phyloP scores from a whole-genome alignment of 2,329 filamentous ascomycete genomes.

The Talaromyces sp. region DNA sequence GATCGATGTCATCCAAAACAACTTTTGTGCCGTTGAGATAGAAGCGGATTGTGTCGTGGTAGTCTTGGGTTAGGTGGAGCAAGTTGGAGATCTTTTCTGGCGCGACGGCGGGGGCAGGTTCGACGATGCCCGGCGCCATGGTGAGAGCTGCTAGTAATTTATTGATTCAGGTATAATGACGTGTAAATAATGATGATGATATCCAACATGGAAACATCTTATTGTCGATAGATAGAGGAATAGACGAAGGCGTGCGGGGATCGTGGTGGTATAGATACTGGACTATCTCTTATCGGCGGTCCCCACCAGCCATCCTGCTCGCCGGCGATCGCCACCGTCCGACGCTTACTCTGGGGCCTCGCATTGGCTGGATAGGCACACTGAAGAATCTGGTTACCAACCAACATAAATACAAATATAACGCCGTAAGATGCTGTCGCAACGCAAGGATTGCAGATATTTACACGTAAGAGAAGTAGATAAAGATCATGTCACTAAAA shows the following conservation, averaged over 20 bases:
- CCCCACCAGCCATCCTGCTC: conserved; percentile 1
- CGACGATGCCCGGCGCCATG: conserved; percentile 60
- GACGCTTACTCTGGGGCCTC: conserved; percentile 1
- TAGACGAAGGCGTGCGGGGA: not conserved
- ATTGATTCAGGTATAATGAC: not conserved
- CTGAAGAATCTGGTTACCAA: not conserved
- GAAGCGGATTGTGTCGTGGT: conserved; percentile 85
- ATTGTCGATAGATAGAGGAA: not conserved
- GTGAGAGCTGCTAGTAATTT: not conserved
- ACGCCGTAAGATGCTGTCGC: conserved; percentile 13
- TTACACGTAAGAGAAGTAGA: conserved; percentile 5
- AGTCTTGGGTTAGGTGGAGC: conserved; percentile 66
- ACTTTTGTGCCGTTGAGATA: conserved; percentile 94
- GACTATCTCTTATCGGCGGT: conserved; percentile 7
- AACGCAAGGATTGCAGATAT: conserved; percentile 4
- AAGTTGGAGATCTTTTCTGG: conserved; percentile 48
- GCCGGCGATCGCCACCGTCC: conserved; percentile 23
- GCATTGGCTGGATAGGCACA: not conserved
- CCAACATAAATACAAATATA: not conserved
- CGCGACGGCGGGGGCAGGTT: conserved; percentile 44
- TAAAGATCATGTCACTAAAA: not conserved
- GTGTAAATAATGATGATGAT: not conserved
- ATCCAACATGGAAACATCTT: not conserved
- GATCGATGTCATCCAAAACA: conserved; percentile 79
- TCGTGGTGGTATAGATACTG: not conserved